Conservation (phyloP, 306 rosid species). For the Datisca glomerata region DNA sequence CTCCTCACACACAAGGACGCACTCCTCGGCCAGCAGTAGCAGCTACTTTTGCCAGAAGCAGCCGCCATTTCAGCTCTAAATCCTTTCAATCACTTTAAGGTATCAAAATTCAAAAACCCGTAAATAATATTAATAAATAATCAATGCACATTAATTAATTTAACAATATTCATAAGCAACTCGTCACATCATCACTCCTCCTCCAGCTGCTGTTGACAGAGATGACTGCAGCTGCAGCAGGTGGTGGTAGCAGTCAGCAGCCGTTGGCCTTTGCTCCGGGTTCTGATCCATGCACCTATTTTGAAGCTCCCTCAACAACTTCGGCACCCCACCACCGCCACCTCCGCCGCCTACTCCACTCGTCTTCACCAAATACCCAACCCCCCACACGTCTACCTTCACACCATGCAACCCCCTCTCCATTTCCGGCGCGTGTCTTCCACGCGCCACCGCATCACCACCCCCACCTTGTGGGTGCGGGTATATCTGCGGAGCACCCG, state of each 20-base stretch:
- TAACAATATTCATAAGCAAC: neutral
- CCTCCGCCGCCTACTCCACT: conserved; percentile 53
- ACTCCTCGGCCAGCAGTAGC: neutral
- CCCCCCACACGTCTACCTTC: conserved; percentile 93
- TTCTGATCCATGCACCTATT: conserved; percentile 75
- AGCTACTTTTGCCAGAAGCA: neutral
- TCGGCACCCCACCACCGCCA: conserved; percentile 50
- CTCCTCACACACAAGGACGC: no score
- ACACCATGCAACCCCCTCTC: conserved; percentile 83
- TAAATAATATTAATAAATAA: neutral
- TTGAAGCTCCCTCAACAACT: conserved; percentile 77
- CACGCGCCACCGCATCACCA: conserved; percentile 30
- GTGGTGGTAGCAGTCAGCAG: conserved; percentile 96
- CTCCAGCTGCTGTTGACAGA: conserved; percentile 28
- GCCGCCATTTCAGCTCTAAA: neutral
- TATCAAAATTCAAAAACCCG: neutral
- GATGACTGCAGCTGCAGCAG: conserved; percentile 85
- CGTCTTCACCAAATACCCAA: conserved; percentile 60
- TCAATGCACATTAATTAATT: neutral
- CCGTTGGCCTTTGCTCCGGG: conserved; percentile 85
- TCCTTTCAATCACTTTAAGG: neutral
- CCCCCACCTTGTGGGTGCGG: no score
- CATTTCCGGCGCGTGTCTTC: conserved; percentile 74
- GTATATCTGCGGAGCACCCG: conserved; percentile 70
- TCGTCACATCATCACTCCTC: conserved; percentile 44